A percentile compares a stretch with the other conserved stretches of the same genome.
These are phyloP conservation scores for Leavenworthia alabamica DNA, from an alignment of 345 rosid species.

Conservation along the genomic window DNA sequence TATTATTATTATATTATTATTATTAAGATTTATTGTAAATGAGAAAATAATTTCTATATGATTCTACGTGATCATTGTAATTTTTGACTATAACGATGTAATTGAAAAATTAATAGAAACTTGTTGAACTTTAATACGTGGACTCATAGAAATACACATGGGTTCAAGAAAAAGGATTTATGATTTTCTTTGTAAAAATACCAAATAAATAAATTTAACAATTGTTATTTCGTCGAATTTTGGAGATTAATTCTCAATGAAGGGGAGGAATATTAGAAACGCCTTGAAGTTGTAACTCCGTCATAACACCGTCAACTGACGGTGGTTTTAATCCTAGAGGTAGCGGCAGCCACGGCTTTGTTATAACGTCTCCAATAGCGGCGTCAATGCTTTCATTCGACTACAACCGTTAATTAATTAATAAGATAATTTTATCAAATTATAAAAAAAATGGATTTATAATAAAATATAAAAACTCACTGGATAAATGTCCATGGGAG, in stretches of 20 bases:
- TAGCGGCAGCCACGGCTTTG: constrained; percentile 80
- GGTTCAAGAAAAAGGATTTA: constrained; percentile 13
- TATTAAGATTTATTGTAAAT: too few species aligned
- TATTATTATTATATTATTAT: too few species aligned
- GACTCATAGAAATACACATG: constrained; percentile 12
- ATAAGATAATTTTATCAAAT: too few species aligned
- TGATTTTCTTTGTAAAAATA: constrained; percentile 15
- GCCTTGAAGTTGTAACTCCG: constrained; percentile 73
- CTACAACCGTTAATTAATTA: constrained; percentile 29
- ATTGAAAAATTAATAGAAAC: too few species aligned
- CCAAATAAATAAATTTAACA: not conserved
- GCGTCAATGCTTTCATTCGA: constrained; percentile 69
- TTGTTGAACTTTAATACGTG: too few species aligned
- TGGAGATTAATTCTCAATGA: not conserved
- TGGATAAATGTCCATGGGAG: constrained; percentile 54
- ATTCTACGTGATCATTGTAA: too few species aligned
- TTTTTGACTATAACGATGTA: too few species aligned
- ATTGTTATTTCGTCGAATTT: constrained; percentile 23
- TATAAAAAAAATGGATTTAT: too few species aligned
- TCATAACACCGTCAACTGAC: constrained; percentile 54
- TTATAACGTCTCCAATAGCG: constrained; percentile 63
- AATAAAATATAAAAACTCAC: too few species aligned
- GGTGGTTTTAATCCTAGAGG: constrained; percentile 78
- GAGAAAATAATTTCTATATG: too few species aligned
- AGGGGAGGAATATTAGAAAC: constrained; percentile 54